Conservation (phyloP, 768 basidiomycete species). For the Calvatia gigantea region DNA sequence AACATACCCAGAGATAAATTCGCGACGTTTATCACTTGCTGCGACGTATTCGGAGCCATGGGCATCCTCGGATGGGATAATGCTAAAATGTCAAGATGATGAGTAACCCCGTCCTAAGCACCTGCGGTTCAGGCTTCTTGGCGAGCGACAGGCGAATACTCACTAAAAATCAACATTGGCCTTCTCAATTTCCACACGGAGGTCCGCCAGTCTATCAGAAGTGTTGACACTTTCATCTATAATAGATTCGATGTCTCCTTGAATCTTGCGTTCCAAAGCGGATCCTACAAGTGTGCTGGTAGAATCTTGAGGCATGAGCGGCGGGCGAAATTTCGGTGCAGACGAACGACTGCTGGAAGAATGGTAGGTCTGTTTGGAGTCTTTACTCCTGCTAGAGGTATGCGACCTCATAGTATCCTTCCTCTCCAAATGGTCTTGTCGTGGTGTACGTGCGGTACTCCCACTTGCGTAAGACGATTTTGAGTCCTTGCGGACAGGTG, state of each 20-base stretch:
- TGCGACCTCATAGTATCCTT: slow-evolving; percentile 27
- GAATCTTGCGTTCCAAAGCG: slow-evolving; percentile 63
- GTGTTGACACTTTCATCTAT: slow-evolving; percentile 42
- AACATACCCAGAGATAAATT: slow-evolving; percentile 76
- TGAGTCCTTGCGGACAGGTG: slow-evolving; percentile 20
- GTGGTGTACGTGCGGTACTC: slow-evolving; percentile 25
- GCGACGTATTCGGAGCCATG: slow-evolving; percentile 84
- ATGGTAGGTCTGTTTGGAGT: slow-evolving; percentile 26
- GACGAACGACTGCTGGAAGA: slow-evolving; percentile 28
- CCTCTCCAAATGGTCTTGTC: slow-evolving; percentile 32
- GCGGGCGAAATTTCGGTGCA: slow-evolving; percentile 34
- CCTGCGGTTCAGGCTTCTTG: too few species aligned
- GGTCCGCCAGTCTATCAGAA: slow-evolving; percentile 50
- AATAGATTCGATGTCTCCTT: slow-evolving; percentile 52
- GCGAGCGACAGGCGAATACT: slow-evolving; percentile 24
- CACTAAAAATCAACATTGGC: slow-evolving; percentile 76
- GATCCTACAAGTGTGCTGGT: slow-evolving; percentile 74
- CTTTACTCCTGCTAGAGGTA: slow-evolving; percentile 27
- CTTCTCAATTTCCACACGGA: slow-evolving; percentile 65
- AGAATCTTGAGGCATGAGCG: slow-evolving; percentile 53
- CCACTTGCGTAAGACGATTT: slow-evolving; percentile 31
- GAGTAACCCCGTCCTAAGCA: too few species aligned
- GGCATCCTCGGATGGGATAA: slow-evolving; percentile 78
- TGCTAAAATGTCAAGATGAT: slow-evolving; percentile 33
- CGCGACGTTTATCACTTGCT: slow-evolving; percentile 68